These are phyloP conservation scores for Macrocystidia cucumis DNA, from an alignment of 1,284 basidiomycete genomes.

Conservation along the genomic window DNA sequence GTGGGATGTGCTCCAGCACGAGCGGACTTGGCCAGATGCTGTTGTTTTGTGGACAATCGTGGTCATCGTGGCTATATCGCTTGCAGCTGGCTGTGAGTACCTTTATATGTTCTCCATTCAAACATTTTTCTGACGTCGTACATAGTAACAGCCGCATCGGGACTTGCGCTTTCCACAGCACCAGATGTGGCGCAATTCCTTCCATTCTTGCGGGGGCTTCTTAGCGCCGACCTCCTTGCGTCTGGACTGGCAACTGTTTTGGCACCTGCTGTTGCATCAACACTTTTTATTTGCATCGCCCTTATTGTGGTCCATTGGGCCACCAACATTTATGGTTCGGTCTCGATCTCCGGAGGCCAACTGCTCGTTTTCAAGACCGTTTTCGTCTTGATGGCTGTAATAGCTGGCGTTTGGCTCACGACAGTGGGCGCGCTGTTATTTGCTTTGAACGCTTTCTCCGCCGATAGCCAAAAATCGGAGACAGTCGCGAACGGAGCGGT, in stretches of 20 bases:
- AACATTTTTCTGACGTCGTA: conserved; percentile 12
- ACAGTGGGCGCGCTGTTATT: conserved; percentile 62
- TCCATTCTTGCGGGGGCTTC: conserved; percentile 51
- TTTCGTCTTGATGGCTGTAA: conserved; percentile 53
- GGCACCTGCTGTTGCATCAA: conserved; percentile 55
- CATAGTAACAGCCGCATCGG: conserved; percentile 61
- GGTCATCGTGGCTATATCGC: conserved; percentile 35
- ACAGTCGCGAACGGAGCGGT: conserved; percentile 63
- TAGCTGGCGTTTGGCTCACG: conserved; percentile 56
- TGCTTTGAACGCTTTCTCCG: conserved; percentile 45
- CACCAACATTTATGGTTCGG: conserved; percentile 41
- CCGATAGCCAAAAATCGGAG: conserved; percentile 26
- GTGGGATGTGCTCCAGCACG: conserved; percentile 68
- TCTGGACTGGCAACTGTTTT: conserved; percentile 61
- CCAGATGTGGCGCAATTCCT: conserved; percentile 69
- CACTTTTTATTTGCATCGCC: conserved; percentile 48
- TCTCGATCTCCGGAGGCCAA: conserved; percentile 55
- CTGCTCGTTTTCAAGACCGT: conserved; percentile 58
- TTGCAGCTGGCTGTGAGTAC: conserved; percentile 57
- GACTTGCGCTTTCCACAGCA: conserved; percentile 56
- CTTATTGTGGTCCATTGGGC: conserved; percentile 46
- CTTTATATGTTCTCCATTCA: conserved; percentile 5
- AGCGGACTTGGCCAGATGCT: conserved; percentile 34
- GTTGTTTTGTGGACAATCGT: conserved; percentile 52
- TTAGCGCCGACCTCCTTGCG: conserved; percentile 39